phyloP scores from a whole-genome alignment of 164 flowering plant genomes.

The Echeveria elegans region DNA sequence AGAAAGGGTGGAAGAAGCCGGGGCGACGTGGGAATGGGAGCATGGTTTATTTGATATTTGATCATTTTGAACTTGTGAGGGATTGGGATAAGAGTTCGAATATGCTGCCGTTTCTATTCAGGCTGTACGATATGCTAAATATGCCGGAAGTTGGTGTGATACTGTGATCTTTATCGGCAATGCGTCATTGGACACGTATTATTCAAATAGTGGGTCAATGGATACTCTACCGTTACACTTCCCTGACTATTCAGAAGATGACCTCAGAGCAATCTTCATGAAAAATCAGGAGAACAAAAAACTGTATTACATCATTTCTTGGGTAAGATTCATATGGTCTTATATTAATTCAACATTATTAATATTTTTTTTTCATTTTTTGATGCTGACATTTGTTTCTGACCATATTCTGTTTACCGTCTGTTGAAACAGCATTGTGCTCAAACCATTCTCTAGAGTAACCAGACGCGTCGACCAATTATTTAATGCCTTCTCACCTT shows the following conservation, averaged over 20 bases:
- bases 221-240: constrained; percentile 67
- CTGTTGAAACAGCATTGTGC: constrained; percentile 43
- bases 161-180: constrained; percentile 74
- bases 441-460: constrained; percentile 67
- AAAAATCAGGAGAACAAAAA: constrained; percentile 54
- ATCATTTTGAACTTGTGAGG: constrained; percentile 62
- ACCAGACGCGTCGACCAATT: constrained; percentile 71
- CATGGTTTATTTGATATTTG: constrained; percentile 82
- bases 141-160: constrained; percentile 79
- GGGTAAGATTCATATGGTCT: constrained; percentile 42
- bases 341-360: background rate
- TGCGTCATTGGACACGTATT: constrained; percentile 58
- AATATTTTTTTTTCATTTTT: background rate
- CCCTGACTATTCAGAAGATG: constrained; percentile 69
- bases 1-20: constrained; percentile 23
- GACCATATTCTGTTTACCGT: constrained; percentile 11
- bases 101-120: constrained; percentile 53
- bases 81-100: constrained; percentile 80
- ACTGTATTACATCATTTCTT: constrained; percentile 74
- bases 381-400: background rate
- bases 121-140: constrained; percentile 50
- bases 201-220: constrained; percentile 42
- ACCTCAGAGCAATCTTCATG: constrained; percentile 62
- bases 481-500: constrained; percentile 40
- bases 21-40: constrained; percentile 29